Evolutionary conservation across 305 asterid species (phyloP).

Genomic region (Stenogyne calaminthoides): DNA sequence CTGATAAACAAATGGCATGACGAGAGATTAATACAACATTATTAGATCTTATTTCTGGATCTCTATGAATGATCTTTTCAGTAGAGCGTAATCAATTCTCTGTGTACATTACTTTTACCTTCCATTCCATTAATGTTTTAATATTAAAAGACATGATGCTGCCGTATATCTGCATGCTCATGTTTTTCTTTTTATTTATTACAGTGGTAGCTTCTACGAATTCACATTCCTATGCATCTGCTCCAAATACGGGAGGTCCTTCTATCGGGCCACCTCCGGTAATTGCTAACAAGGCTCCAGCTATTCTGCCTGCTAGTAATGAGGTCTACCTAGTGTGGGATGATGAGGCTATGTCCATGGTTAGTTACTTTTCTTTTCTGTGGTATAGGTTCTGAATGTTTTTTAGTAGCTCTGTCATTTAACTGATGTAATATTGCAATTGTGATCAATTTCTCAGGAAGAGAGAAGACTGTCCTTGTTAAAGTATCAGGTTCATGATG

Average conservation of each 20-base stretch:
- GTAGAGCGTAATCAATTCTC: background rate
- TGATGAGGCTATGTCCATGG: slow-evolving; percentile 98
- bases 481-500: slow-evolving; percentile 99
- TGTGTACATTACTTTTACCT: background rate
- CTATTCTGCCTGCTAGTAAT: slow-evolving; percentile 72
- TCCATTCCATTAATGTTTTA: background rate
- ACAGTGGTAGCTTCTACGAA: slow-evolving; percentile 45
- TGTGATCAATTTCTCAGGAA: slow-evolving; percentile 56
- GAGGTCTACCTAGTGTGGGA: slow-evolving; percentile 99
- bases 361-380: slow-evolving; percentile 36
- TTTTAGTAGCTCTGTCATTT: slow-evolving; percentile 10
- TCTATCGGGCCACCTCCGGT: slow-evolving; percentile 97
- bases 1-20: background rate
- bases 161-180: slow-evolving; percentile 31
- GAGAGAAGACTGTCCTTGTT: slow-evolving; percentile 92
- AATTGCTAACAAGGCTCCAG: slow-evolving; percentile 92
- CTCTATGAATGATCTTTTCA: background rate
- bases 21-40: background rate
- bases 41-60: background rate
- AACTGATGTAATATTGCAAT: slow-evolving; percentile 7
- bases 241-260: slow-evolving; percentile 93
- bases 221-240: slow-evolving; percentile 95
- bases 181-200: background rate
- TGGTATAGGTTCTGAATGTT: slow-evolving; percentile 49
- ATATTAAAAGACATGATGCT: slow-evolving; percentile 1